Conservation (phyloP, 768 basidiomycete species). For the Calocybe cyanea region DNA sequence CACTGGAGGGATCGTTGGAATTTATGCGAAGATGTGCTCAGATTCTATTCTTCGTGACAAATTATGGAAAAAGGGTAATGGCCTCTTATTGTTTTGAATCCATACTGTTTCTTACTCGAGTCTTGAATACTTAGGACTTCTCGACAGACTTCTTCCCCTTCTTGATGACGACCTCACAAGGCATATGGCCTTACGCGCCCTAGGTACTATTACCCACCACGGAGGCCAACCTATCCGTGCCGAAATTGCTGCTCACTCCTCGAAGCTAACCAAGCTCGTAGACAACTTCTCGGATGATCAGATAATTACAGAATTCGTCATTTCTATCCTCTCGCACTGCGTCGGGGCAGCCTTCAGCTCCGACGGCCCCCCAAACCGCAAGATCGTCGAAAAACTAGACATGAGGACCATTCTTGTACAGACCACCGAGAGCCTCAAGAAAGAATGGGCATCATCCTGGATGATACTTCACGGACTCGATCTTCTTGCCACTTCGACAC, state of each 20-base stretch:
- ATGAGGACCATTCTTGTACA: conserved; percentile 40
- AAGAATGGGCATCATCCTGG: conserved; percentile 36
- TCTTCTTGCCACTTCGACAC: conserved; percentile 39
- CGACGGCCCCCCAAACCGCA: conserved; percentile 32
- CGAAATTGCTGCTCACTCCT: conserved; percentile 46
- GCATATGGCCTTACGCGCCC: conserved; percentile 49
- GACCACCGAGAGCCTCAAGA: conserved; percentile 37
- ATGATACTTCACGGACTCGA: conserved; percentile 51
- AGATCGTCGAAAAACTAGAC: conserved; percentile 37
- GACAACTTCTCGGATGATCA: conserved; percentile 48
- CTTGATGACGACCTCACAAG: conserved; percentile 44
- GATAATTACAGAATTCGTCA: conserved; percentile 44
- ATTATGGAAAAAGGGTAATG: conserved; percentile 54
- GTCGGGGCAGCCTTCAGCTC: conserved; percentile 40
- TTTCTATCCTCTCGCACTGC: conserved; percentile 51
- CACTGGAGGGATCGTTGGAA: conserved; percentile 53
- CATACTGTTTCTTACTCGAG: not conserved
- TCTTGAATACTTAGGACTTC: conserved; percentile 41
- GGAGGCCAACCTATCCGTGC: conserved; percentile 46
- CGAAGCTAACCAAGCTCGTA: conserved; percentile 42
- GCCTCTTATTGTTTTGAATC: not conserved
- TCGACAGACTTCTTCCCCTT: conserved; percentile 55
- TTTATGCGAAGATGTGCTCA: conserved; percentile 61
- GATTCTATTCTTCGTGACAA: conserved; percentile 60
- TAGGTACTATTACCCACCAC: conserved; percentile 60